Evolutionary conservation across 805 yeast genomes (phyloP), one percentile per base, ranked within the genome.

Genomic region (Yamadazyma ubonensis): DNA sequence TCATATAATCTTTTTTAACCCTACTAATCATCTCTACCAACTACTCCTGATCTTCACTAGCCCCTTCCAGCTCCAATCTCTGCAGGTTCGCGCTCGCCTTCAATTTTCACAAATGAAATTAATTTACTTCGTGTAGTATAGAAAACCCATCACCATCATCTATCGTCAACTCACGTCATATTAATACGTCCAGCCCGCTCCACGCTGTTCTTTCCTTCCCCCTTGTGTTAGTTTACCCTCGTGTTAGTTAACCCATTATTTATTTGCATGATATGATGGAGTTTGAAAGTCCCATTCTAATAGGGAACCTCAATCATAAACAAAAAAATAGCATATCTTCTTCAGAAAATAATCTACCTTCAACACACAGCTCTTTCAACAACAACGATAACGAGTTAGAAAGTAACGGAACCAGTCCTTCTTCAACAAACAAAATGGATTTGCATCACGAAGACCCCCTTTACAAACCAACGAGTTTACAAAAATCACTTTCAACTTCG

Each of bases 381-480:
- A 31, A 46, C 38, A 45, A 46, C 27, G 31, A 46, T 35, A 45
- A 46, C 20, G 22, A 17, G 8, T 16, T 41, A 23, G 26, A 10
- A 11, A 44, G 48, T 23, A 47, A 44, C 36, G 51, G 42, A 6
- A 47, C 51, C 7, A 39, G 45, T 16, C 51, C 51, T 4, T 40
- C 47, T 2, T 47, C 51, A 11, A 36, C 48, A 15, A 38, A 42
- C 20, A 28, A 17, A 27, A 11, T 27, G 31, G 18, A 35, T 14
- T 21, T 32, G 10, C 27, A 21, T 17, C 22, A 15, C 15, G 35
- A 32, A 11, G 35, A 32, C 18, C 27, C 35, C 3, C 18, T 21
- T 9, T 27, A 4, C 26, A 23, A 23, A 12, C 6, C 26, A 23
- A 23, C 26, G 9, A 23, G 12, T 6, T 10, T 23, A 10, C 8